These are phyloP conservation scores for Isabelozyma gotoi DNA, from an alignment of 805 yeast species.

Conservation along the genomic window DNA sequence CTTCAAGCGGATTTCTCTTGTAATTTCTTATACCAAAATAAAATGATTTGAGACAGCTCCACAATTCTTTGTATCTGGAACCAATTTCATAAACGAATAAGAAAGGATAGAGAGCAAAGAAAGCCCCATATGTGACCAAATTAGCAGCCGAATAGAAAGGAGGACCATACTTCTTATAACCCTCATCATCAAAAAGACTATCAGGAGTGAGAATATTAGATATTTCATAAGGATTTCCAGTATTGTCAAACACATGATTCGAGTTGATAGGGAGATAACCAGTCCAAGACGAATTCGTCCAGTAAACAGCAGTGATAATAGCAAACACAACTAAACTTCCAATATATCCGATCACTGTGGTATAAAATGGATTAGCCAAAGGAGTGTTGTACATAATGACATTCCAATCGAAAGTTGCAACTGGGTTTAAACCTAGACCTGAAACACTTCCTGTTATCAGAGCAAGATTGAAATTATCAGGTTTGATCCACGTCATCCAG, in stretches of 20 bases:
- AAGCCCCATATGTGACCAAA: slow-evolving; percentile 25
- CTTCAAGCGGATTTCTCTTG: slow-evolving; percentile 26
- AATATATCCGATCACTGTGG: slow-evolving; percentile 10
- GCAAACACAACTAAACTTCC: slow-evolving; percentile 18
- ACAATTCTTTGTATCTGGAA: not conserved
- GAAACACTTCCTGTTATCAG: slow-evolving; percentile 44
- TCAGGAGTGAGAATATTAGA: slow-evolving; percentile 37
- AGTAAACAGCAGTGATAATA: slow-evolving; percentile 18
- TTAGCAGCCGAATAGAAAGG: slow-evolving; percentile 32
- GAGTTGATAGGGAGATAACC: slow-evolving; percentile 37
- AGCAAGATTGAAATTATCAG: slow-evolving; percentile 48
- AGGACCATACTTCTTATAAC: slow-evolving; percentile 25
- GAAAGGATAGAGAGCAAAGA: slow-evolving; percentile 24
- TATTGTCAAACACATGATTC: slow-evolving; percentile 47
- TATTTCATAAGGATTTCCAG: slow-evolving; percentile 45
- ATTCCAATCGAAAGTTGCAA: slow-evolving; percentile 56
- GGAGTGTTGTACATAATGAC: slow-evolving; percentile 24
- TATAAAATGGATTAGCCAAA: slow-evolving; percentile 45
- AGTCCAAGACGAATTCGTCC: slow-evolving; percentile 21
- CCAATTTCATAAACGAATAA: slow-evolving; percentile 16
- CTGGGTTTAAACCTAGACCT: slow-evolving; percentile 57
- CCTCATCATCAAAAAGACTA: slow-evolving; percentile 23
- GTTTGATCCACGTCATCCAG: slow-evolving; percentile 62
- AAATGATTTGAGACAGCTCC: not conserved
- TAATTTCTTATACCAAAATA: slow-evolving; percentile 3